Conservation (phyloP, 2,329 filamentous ascomycete genomes). For the Endothia cerciana region DNA sequence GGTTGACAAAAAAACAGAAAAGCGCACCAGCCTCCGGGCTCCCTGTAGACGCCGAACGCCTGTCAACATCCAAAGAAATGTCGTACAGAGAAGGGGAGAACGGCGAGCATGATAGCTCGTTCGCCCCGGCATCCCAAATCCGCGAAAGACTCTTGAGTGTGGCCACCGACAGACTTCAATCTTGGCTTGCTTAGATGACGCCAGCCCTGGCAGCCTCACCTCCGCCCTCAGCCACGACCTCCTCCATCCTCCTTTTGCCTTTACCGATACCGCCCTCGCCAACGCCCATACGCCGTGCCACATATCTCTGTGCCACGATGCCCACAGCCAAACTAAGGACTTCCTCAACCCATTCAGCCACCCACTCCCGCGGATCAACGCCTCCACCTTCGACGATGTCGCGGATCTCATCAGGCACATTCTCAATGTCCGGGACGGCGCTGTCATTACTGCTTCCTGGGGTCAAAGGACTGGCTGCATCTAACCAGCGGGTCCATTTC, state of each 20-base stretch:
- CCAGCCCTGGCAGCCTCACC: conserved; percentile 65
- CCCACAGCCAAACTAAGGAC: conserved; percentile 76
- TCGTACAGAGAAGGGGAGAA: neutral
- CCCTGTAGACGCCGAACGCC: neutral
- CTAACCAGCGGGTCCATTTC: conserved; percentile 90
- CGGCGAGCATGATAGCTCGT: neutral
- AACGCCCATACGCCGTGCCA: conserved; percentile 93
- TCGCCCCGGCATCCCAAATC: neutral
- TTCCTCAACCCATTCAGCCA: conserved; percentile 96
- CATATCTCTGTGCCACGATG: conserved; percentile 90
- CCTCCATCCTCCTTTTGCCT: conserved; percentile 64
- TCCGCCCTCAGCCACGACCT: conserved; percentile 58
- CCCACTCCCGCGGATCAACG: conserved; percentile 95
- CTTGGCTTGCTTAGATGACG: conserved; percentile 44
- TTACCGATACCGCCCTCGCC: conserved; percentile 73
- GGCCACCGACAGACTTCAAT: no score
- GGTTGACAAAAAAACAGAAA: neutral
- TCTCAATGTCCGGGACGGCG: conserved; percentile 39
- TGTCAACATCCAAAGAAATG: neutral
- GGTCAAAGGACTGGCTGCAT: conserved; percentile 67
- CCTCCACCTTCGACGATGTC: conserved; percentile 77
- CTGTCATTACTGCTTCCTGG: conserved; percentile 56
- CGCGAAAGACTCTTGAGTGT: neutral
- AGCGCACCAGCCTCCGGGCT: neutral
- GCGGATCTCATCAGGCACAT: conserved; percentile 80